phyloP scores from a whole-genome alignment of 331 rosid species.

The Malus hybrid region DNA sequence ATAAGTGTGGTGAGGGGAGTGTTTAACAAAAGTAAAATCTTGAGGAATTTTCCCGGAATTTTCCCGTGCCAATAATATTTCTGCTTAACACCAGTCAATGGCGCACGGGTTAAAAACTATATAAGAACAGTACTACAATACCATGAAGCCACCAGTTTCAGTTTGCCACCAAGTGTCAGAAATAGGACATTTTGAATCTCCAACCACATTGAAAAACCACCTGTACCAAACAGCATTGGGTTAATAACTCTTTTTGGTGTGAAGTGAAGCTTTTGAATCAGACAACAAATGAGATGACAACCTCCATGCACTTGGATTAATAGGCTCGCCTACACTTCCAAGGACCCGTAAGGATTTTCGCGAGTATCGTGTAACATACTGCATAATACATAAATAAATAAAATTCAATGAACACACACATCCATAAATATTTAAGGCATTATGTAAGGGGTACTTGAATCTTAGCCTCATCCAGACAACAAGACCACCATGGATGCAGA shows the following conservation, averaged over 20 bases:
- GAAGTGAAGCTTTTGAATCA: not conserved
- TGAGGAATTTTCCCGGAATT: not conserved
- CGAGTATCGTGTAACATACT: constrained; percentile 79
- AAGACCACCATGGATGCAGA: not conserved
- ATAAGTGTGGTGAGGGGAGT: not conserved
- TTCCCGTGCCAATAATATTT: not conserved
- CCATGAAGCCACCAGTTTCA: constrained; percentile 99
- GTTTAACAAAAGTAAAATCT: not conserved
- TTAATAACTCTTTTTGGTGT: not conserved
- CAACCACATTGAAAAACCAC: constrained; percentile 90
- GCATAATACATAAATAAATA: constrained; percentile 15
- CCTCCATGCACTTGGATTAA: constrained; percentile 99
- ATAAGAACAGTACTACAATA: constrained; percentile 27
- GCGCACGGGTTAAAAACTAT: not conserved
- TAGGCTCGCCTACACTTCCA: constrained; percentile 99
- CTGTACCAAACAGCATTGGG: constrained; percentile 33
- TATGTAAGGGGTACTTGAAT: not conserved
- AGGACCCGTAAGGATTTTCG: constrained; percentile 84
- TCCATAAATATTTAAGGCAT: not conserved
- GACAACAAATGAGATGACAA: constrained; percentile 17
- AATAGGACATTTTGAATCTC: constrained; percentile 92
- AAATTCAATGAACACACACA: not conserved
- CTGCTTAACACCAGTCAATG: not conserved
- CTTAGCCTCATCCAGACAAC: not conserved
- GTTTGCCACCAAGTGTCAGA: constrained; percentile 99